Percentiles rank a stretch among this genome's conserved stretches.
phyloP scores from a whole-genome alignment of 2,329 filamentous ascomycete genomes.

The Juglanconis oblonga region DNA sequence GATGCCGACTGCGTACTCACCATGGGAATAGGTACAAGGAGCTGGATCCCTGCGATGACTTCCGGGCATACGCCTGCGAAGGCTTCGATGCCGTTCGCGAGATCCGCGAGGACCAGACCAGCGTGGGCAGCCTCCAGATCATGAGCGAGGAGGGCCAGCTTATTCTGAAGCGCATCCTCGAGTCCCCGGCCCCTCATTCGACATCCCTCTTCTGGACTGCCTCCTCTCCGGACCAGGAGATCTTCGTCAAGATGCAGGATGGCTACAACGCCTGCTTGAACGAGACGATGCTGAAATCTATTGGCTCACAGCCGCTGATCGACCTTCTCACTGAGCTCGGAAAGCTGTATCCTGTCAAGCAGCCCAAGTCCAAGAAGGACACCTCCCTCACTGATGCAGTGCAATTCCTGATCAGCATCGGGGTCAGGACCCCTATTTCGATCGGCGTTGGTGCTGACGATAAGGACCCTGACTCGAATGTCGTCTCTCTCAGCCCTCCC shows the following conservation, averaged over 20 bases:
- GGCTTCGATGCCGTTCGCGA: constrained; percentile 65
- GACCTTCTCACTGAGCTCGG: constrained; percentile 51
- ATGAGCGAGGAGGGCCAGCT: constrained; percentile 60
- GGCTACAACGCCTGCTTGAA: constrained; percentile 67
- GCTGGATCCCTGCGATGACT: constrained; percentile 67
- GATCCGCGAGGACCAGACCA: constrained; percentile 60
- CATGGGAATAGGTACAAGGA: constrained; percentile 41
- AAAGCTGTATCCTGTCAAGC: constrained; percentile 27
- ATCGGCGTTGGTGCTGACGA: constrained; percentile 41
- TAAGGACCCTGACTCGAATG: constrained; percentile 35
- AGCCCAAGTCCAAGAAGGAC: constrained; percentile 1
- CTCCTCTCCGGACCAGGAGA: constrained; percentile 52
- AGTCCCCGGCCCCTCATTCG: constrained; percentile 50
- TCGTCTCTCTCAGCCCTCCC: constrained; percentile 40
- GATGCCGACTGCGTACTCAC: constrained; percentile 23
- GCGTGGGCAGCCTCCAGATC: constrained; percentile 57
- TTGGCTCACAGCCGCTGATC: constrained; percentile 55
- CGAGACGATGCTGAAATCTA: constrained; percentile 51
- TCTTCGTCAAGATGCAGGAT: constrained; percentile 64
- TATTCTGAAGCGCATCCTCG: constrained; percentile 60
- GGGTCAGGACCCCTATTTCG: constrained; percentile 39
- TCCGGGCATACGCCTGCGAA: constrained; percentile 56
- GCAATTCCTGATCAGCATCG: constrained; percentile 34
- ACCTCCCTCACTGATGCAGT: constrained; percentile 36
- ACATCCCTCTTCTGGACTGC: constrained; percentile 29